Conservation (phyloP, 495 filamentous ascomycete species). For the Podospora comata region DNA sequence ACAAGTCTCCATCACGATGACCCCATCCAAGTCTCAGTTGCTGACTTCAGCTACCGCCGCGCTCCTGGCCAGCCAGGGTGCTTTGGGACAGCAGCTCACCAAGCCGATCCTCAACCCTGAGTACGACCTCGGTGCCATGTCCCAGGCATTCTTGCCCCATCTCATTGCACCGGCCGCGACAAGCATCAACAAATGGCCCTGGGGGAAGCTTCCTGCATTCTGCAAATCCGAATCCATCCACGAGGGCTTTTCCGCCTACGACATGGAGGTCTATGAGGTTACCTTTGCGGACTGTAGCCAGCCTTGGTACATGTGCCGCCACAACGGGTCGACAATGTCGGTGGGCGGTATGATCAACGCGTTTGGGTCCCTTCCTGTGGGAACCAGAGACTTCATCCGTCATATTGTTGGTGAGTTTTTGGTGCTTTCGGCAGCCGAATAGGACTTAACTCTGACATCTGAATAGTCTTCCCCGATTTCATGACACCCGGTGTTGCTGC, state of each 20-base stretch:
- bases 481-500: neutral
- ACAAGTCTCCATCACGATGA: neutral
- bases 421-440: neutral
- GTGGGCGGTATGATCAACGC: neutral
- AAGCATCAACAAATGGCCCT: neutral
- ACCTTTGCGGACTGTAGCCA: neutral
- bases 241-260: neutral
- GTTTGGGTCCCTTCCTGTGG: neutral
- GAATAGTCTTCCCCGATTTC: neutral
- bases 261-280: constrained; percentile 6
- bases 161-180: neutral
- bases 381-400: neutral
- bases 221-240: neutral
- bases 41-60: neutral
- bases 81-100: neutral
- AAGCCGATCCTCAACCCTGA: neutral
- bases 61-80: neutral
- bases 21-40: neutral
- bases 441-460: neutral
- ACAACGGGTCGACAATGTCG: neutral
- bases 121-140: neutral
- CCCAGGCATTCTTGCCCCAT: neutral
- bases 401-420: constrained; percentile 1
- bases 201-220: neutral
- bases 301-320: neutral